Evolutionary conservation across 805 yeast species (phyloP).

Genomic region (Candida sithepensis): DNA sequence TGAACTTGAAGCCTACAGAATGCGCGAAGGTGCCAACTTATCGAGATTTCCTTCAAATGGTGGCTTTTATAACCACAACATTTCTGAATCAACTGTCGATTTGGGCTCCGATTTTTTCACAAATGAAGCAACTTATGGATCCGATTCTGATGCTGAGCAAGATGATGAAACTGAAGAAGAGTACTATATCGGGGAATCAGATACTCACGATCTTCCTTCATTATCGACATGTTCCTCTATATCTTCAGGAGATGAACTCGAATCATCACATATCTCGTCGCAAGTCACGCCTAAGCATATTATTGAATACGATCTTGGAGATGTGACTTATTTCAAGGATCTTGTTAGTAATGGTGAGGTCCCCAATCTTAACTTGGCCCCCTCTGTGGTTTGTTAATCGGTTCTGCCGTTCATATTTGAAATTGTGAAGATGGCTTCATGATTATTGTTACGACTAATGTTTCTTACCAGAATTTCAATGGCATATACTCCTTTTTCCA

Average conservation of each 20-base stretch:
- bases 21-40: background rate
- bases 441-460: background rate
- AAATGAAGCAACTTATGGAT: constrained; percentile 1
- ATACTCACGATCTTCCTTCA: constrained; percentile 23
- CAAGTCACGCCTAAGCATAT: background rate
- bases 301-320: constrained; percentile 8
- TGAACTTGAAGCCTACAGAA: constrained; percentile 6
- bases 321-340: constrained; percentile 3
- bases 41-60: constrained; percentile 4
- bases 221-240: constrained; percentile 27
- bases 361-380: background rate
- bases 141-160: background rate
- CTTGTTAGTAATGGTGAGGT: background rate
- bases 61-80: background rate
- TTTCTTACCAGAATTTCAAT: background rate
- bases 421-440: background rate
- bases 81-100: constrained; percentile 5
- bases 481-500: background rate
- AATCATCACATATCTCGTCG: background rate
- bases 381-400: background rate
- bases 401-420: background rate
- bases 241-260: constrained; percentile 23
- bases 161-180: constrained; percentile 7
- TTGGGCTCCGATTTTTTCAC: constrained; percentile 2
- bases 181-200: no score